phyloP scores from a whole-genome alignment of 768 basidiomycete genomes.

The Lactarius deliciosus region DNA sequence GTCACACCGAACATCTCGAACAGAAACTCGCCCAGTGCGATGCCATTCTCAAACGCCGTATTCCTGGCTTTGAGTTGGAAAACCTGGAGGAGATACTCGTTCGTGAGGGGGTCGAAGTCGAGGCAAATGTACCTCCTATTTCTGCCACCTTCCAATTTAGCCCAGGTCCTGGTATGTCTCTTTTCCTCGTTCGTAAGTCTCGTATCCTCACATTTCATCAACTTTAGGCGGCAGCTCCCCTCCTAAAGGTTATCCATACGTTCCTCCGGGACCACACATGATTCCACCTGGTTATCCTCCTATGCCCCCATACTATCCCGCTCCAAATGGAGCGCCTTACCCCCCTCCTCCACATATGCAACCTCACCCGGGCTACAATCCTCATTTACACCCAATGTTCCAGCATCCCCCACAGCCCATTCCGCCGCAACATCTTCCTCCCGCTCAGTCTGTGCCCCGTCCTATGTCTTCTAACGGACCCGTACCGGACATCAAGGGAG shows the following conservation, averaged over 20 bases:
- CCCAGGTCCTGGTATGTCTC: conserved; percentile 32
- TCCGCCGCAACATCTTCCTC: conserved; percentile 41
- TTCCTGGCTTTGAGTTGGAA: conserved; percentile 65
- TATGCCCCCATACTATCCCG: conserved; percentile 46
- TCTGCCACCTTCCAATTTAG: conserved; percentile 35
- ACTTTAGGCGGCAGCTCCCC: conserved; percentile 34
- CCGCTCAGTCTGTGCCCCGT: conserved; percentile 37
- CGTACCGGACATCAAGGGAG: conserved; percentile 56
- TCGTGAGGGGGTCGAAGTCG: conserved; percentile 64
- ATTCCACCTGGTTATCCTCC: conserved; percentile 49
- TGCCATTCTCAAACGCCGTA: conserved; percentile 71
- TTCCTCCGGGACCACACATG: conserved; percentile 40
- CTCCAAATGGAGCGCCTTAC: conserved; percentile 38
- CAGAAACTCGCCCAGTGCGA: conserved; percentile 76
- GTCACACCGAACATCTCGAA: conserved; percentile 81
- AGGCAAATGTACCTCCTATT: conserved; percentile 29
- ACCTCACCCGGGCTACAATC: conserved; percentile 48
- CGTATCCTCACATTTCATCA: conserved; percentile 27
- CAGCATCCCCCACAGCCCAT: conserved; percentile 47
- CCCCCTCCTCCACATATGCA: conserved; percentile 44
- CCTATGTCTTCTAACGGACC: conserved; percentile 32
- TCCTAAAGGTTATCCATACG: conserved; percentile 38
- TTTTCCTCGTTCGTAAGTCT: conserved; percentile 25
- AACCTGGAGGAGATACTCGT: conserved; percentile 63
- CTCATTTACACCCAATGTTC: conserved; percentile 61